Conservation (phyloP, 805 yeast species). For the Candida tammaniensis region DNA sequence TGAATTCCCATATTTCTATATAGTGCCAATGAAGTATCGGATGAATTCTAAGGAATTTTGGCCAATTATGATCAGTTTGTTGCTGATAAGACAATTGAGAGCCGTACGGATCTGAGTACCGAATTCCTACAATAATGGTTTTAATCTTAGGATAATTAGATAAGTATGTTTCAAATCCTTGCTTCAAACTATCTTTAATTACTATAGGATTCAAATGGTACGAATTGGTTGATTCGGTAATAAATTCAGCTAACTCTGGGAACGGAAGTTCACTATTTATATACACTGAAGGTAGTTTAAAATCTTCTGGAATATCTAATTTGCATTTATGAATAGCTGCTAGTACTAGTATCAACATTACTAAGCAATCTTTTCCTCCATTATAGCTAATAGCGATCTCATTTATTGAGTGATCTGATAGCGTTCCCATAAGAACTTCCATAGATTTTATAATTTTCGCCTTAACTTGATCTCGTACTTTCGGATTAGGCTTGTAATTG, state of each 20-base stretch:
- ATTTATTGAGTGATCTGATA: constrained; percentile 27
- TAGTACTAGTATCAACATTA: constrained; percentile 72
- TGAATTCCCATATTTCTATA: constrained; percentile 80
- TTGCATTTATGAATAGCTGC: constrained; percentile 38
- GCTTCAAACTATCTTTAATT: constrained; percentile 52
- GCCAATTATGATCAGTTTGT: constrained; percentile 89
- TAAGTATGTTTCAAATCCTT: constrained; percentile 68
- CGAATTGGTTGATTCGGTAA: constrained; percentile 47
- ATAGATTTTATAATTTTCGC: constrained; percentile 24
- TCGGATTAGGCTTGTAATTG: neutral
- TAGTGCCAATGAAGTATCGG: constrained; percentile 90
- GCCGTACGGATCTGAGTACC: constrained; percentile 87
- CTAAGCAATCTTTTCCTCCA: constrained; percentile 97
- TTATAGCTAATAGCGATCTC: constrained; percentile 82
- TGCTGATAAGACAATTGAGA: constrained; percentile 56
- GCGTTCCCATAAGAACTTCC: constrained; percentile 23
- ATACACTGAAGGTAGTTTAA: constrained; percentile 59
- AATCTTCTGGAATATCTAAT: constrained; percentile 21
- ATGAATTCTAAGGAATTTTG: constrained; percentile 75
- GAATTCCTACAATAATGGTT: constrained; percentile 82
- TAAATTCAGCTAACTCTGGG: constrained; percentile 65
- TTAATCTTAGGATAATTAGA: constrained; percentile 49
- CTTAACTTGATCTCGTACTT: constrained; percentile 17
- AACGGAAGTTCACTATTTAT: constrained; percentile 76
- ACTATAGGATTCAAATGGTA: constrained; percentile 54